Evolutionary conservation across 2,329 filamentous ascomycete species (phyloP).

Genomic region (Aspergillus fijiensis): DNA sequence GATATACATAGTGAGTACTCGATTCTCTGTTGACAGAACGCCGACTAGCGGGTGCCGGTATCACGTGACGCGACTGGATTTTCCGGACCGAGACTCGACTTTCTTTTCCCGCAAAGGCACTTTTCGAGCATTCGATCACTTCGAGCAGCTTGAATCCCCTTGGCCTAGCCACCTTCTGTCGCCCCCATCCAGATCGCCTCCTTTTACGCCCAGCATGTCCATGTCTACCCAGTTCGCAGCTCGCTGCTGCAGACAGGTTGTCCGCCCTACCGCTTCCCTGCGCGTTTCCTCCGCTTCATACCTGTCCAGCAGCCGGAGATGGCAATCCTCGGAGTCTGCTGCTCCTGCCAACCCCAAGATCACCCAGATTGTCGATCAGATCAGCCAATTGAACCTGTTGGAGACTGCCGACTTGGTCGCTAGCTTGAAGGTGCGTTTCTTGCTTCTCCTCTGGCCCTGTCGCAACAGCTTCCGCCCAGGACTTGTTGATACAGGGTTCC

Average conservation of each 20-base stretch:
- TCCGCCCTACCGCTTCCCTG: conserved; percentile 43
- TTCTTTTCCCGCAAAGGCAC: conserved; percentile 30
- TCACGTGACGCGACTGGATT: conserved; percentile 36
- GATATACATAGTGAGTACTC: neutral
- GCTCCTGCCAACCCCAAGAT: conserved; percentile 82
- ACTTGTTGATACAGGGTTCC: neutral
- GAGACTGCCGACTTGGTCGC: conserved; percentile 97
- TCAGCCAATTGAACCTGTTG: conserved; percentile 94
- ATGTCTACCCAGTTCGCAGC: conserved; percentile 42
- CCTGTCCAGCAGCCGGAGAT: conserved; percentile 62
- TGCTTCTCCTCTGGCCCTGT: neutral
- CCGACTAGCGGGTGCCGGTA: neutral
- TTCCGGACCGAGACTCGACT: conserved; percentile 31
- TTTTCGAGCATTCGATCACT: conserved; percentile 12
- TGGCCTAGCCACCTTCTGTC: conserved; percentile 7
- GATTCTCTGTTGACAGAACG: neutral
- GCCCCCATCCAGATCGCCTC: conserved; percentile 1
- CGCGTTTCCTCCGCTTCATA: conserved; percentile 42
- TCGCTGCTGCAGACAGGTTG: conserved; percentile 45
- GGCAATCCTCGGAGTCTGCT: conserved; percentile 77
- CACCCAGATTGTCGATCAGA: conserved; percentile 91
- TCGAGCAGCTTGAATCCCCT: conserved; percentile 14
- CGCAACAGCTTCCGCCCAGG: conserved; percentile 5
- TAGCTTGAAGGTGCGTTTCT: conserved; percentile 75
- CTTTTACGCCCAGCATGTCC: conserved; percentile 35